Evolutionary conservation across 805 yeast species (phyloP), one percentile per base, ranked within the genome.

Genomic region (Blastobotrys americana): DNA sequence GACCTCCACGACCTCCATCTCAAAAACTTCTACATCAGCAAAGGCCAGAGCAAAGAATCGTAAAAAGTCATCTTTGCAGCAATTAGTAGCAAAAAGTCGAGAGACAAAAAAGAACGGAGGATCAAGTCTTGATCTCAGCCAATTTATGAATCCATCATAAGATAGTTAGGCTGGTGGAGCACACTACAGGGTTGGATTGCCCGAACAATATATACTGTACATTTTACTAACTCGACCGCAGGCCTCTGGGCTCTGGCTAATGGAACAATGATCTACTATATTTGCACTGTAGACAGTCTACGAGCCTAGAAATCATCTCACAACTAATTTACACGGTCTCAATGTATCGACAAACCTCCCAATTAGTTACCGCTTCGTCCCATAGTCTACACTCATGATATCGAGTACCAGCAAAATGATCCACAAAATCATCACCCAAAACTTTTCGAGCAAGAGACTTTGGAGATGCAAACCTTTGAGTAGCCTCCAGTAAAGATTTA

Each of bases 381-480:
- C 57, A 62, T 37, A 47, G 45, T 3, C 38, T 37, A 22, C 56
- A 46, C 44, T 62, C 66, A 34, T 61, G 61, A 25, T 43, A 35
- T 17, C 66, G 45, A 9, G 66, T 62, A 3, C 45, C 57, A 9
- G 61, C 61, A 39, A 48, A 62, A 36, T 62, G 66, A 19, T 62
- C 63, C 6, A 62, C 66, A 49, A 62, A 62, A 10, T 38, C 57
- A 42, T 58, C 63, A 5, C 73, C 74, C 34, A 70, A 53, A 6
- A 67, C 64, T 39, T 58, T 57, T 9, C 66, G 48, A 3, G 66
- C 66, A 16, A 61, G 37, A 28, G 57, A 50, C 1, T 47, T 47
- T 4, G 51, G 49, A 5, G 51, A 45, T 39, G 54, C 52, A 38
- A 62, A 62, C 16, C 39, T 35, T 15, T 45, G 51, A 15, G 61